Base-by-base conservation (phyloP, 768 basidiomycete species). In the Tephrocybe sp. region DNA sequence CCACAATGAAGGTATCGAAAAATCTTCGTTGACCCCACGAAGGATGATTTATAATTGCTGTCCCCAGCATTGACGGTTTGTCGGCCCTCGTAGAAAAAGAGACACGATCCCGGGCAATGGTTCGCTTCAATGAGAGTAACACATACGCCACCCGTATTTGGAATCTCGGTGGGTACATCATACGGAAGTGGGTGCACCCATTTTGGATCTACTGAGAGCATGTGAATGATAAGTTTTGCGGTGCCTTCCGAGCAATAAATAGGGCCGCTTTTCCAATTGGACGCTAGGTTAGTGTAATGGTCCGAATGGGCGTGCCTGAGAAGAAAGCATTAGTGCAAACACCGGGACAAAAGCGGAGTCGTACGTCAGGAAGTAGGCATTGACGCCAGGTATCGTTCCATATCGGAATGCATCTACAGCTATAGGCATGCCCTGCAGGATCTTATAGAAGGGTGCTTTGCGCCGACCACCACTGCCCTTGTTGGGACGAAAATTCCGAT, bases 71-170 rank as follows among this genome's bases (percentile, higher is more conserved):
- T 76, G 48, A 87, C 72, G 0, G 94, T 98, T 65, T 98, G 95
- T 36, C 69, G 79, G 5, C 97, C 96, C 69, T 98, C 92, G 60
- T 94, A 98, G 31, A 96, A 76, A 69, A 98, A 98, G 20, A 99
- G 73, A 52, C 85, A 92, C 2, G 94, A 97, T 4, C 97, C 97
- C 5, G 97, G 97, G 66, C 96, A 98, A 63, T 98, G 97, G 65
- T 99, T 98, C 9, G 96, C 97, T 61, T 97, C 92, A n/a, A 99
- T 92, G 35, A 95, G 80, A 1, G 93, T 98, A 4, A 98, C 95
- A 33, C 71, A 74, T 32, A 98, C 91, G 2, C 94, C 94, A 22
- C 83, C 82, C 0, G 92, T 92, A 57, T 89, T 70, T 0, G 96
- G 92, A 49, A 97, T 76, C 31, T 82, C 64, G 0, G 82, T 85